A percentile compares a stretch with the other conserved stretches of the same genome.
Conservation (phyloP, 257 asterid species). For the Solanum infundibuliforme region DNA sequence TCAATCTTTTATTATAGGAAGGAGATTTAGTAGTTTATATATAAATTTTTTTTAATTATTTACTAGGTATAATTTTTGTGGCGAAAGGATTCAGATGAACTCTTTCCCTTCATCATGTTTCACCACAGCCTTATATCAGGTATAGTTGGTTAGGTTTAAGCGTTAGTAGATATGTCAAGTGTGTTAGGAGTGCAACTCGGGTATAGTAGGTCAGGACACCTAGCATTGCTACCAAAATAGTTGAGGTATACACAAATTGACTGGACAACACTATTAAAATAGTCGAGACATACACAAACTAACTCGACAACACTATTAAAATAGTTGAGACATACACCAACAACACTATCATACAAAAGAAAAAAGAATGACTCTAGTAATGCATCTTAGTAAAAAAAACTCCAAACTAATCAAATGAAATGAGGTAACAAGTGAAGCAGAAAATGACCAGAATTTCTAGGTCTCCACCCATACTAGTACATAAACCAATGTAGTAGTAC, state of each 20-base stretch:
- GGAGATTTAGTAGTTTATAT: neutral
- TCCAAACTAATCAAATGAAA: neutral
- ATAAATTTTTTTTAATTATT: neutral
- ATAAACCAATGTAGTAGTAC: neutral
- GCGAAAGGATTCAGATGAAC: neutral
- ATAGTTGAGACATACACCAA: neutral
- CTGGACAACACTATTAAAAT: no score
- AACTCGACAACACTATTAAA: neutral
- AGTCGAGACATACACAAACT: neutral
- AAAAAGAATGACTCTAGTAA: neutral
- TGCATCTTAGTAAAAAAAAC: neutral
- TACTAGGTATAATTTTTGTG: neutral
- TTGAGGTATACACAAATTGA: neutral
- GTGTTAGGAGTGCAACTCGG: neutral
- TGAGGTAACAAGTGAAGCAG: neutral
- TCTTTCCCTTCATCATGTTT: neutral
- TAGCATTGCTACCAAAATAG: neutral
- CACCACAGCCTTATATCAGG: neutral
- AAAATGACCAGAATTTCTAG: neutral
- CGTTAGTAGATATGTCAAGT: neutral
- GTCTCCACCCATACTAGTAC: neutral
- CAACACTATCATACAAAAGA: neutral
- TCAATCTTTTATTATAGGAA: neutral
- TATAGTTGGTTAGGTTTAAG: neutral
- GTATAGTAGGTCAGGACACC: neutral